Evolutionary conservation across 495 filamentous ascomycete genomes (phyloP).

Genomic region (Clohesyomyces aquaticus): DNA sequence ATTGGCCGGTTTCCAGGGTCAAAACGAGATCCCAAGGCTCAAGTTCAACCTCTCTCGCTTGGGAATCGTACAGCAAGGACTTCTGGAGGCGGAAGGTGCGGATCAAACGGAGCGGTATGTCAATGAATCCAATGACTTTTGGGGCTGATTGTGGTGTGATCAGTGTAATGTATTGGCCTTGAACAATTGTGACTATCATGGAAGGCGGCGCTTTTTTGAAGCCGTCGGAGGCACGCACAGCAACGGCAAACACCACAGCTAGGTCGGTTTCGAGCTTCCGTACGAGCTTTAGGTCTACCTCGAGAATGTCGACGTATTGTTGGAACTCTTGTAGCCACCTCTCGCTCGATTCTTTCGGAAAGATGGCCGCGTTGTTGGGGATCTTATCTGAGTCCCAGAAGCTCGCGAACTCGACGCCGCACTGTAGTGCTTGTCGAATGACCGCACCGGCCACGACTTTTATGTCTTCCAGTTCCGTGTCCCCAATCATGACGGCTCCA

Average conservation of each 20-base stretch:
- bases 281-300: neutral
- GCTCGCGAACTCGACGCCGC: conserved; percentile 8
- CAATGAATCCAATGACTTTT: conserved; percentile 14
- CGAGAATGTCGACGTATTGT: conserved; percentile 25
- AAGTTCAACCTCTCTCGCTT: conserved; percentile 9
- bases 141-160: conserved; percentile 4
- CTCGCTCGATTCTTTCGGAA: conserved; percentile 13
- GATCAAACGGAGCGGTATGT: conserved; percentile 28
- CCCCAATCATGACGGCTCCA: conserved; percentile 20
- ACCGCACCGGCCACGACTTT: conserved; percentile 33
- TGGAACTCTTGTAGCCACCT: conserved; percentile 32
- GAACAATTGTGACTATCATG: conserved; percentile 3
- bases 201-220: conserved; percentile 13
- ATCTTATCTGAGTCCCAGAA: conserved; percentile 29
- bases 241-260: conserved; percentile 15
- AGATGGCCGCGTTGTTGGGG: conserved; percentile 16
- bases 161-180: conserved; percentile 4
- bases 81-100: neutral
- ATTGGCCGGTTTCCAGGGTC: conserved; percentile 2
- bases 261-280: neutral
- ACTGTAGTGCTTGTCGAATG: conserved; percentile 20
- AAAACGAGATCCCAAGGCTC: conserved; percentile 24
- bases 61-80: conserved; percentile 18
- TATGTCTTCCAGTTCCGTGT: conserved; percentile 27
- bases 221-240: conserved; percentile 18